Evolutionary conservation across 2,329 filamentous ascomycete species (phyloP).

Genomic region (Atkinsonella texensis): DNA sequence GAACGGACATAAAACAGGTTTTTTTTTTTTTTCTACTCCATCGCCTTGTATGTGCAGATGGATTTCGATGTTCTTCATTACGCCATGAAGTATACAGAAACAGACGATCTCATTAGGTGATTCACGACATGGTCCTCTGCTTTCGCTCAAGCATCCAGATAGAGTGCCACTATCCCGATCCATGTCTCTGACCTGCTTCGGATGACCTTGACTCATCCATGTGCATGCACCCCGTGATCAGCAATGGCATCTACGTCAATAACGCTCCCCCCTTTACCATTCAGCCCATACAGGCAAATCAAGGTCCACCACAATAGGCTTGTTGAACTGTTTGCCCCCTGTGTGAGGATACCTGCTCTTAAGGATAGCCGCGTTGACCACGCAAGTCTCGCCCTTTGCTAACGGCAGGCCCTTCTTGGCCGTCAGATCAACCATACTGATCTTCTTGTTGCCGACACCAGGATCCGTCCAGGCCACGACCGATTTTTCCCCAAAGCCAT

Average conservation of each 20-base stretch:
- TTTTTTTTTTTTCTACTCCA: too few species aligned
- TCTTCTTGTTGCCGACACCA: constrained; percentile 39
- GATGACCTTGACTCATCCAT: too few species aligned
- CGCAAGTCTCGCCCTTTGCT: constrained; percentile 48
- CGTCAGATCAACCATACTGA: constrained; percentile 52
- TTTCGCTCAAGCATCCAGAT: too few species aligned
- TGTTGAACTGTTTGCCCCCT: constrained; percentile 55
- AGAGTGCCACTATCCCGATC: too few species aligned
- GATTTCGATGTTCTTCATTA: too few species aligned
- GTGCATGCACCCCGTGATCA: too few species aligned
- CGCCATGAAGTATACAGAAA: too few species aligned
- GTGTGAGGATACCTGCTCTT: constrained; percentile 52
- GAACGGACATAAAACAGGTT: too few species aligned
- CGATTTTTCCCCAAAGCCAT: constrained; percentile 31
- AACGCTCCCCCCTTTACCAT: background rate
- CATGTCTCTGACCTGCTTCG: too few species aligned
- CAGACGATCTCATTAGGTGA: too few species aligned
- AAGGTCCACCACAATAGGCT: constrained; percentile 74
- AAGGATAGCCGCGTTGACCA: constrained; percentile 71
- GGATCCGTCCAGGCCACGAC: constrained; percentile 47
- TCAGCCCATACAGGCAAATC: constrained; percentile 46
- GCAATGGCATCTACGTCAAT: background rate
- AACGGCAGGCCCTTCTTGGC: constrained; percentile 20
- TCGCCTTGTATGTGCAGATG: too few species aligned
- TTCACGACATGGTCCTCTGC: too few species aligned